A percentile compares a stretch with the other conserved stretches of the same genome.
phyloP scores from a whole-genome alignment of 176 grass and related monocot genomes.

The Alopecurus myosuroides region DNA sequence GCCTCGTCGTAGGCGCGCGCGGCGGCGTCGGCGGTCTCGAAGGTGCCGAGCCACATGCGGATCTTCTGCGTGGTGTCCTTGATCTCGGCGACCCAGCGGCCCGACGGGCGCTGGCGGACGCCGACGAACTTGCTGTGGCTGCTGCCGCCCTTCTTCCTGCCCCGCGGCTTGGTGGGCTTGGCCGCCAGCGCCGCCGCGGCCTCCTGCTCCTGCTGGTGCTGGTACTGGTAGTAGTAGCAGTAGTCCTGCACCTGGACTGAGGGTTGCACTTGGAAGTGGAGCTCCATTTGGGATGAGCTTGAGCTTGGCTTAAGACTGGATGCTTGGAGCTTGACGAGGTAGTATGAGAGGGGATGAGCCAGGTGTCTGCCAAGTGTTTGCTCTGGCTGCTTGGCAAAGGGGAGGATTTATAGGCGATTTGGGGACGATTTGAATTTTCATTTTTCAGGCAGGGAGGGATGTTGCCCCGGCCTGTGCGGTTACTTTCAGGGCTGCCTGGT shows the following conservation, averaged over 20 bases:
- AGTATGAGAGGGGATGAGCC: slow-evolving; percentile 13
- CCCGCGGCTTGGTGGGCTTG: slow-evolving; percentile 53
- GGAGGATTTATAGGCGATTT: slow-evolving; percentile 53
- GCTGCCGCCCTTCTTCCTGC: slow-evolving; percentile 48
- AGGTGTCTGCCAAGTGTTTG: slow-evolving; percentile 37
- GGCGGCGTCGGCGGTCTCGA: slow-evolving; percentile 87
- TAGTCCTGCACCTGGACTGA: slow-evolving; percentile 32
- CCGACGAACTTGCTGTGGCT: slow-evolving; percentile 82
- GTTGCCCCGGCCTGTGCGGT: slow-evolving; percentile 1
- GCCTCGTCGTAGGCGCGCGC: slow-evolving; percentile 94
- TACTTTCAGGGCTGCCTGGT: slow-evolving; percentile 23
- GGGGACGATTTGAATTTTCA: not conserved
- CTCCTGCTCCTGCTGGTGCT: slow-evolving; percentile 41
- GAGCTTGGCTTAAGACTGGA: slow-evolving; percentile 15
- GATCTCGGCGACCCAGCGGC: slow-evolving; percentile 93
- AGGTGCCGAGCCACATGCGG: slow-evolving; percentile 94
- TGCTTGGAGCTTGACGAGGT: not conserved
- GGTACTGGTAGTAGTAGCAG: slow-evolving; percentile 57
- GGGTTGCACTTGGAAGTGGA: slow-evolving; percentile 55
- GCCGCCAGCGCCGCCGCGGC: slow-evolving; percentile 29
- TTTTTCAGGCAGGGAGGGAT: slow-evolving; percentile 8
- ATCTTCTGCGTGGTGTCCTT: slow-evolving; percentile 97
- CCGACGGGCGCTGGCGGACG: slow-evolving; percentile 73
- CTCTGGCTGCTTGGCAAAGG: slow-evolving; percentile 25
- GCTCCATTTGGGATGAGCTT: slow-evolving; percentile 48